These are phyloP conservation scores for Leishmania amazonensis DNA, from an alignment of 208 protist species.

Conservation along the genomic window DNA sequence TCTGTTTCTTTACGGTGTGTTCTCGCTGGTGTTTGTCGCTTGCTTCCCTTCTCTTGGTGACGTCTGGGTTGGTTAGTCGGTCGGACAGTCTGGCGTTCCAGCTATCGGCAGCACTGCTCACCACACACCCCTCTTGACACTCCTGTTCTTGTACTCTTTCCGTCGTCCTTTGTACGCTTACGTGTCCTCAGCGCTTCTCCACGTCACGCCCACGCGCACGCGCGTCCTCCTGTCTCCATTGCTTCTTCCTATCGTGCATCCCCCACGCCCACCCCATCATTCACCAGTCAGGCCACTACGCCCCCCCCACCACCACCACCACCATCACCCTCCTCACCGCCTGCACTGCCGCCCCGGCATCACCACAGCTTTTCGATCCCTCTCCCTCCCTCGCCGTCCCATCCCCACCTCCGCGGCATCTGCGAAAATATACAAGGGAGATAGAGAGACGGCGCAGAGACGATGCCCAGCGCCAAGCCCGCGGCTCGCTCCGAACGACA, in stretches of 20 bases:
- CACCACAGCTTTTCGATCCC: neutral
- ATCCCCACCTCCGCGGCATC: neutral
- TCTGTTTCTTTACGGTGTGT: neutral
- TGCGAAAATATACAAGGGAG: neutral
- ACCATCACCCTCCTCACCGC: too few relatives aligned
- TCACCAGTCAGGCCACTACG: too few relatives aligned
- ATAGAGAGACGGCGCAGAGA: neutral
- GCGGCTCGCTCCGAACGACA: conserved; percentile 14
- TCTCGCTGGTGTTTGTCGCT: neutral
- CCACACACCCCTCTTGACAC: neutral
- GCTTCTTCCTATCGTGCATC: neutral
- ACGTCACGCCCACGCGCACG: neutral
- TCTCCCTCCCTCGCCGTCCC: neutral
- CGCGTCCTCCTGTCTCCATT: neutral
- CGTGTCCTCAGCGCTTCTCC: neutral
- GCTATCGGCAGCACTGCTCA: neutral
- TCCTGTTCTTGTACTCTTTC: neutral
- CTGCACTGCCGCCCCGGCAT: too few relatives aligned
- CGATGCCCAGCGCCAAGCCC: conserved; percentile 15
- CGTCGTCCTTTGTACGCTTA: neutral
- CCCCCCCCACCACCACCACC: too few relatives aligned
- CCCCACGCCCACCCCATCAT: too few relatives aligned
- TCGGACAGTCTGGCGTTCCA: too few relatives aligned
- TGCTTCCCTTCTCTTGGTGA: neutral
- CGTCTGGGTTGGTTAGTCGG: neutral